A percentile compares a stretch with the other conserved stretches of the same genome.
These are phyloP conservation scores for Entamoeba dispar DNA, from an alignment of 208 protist species.

Conservation along the genomic window DNA sequence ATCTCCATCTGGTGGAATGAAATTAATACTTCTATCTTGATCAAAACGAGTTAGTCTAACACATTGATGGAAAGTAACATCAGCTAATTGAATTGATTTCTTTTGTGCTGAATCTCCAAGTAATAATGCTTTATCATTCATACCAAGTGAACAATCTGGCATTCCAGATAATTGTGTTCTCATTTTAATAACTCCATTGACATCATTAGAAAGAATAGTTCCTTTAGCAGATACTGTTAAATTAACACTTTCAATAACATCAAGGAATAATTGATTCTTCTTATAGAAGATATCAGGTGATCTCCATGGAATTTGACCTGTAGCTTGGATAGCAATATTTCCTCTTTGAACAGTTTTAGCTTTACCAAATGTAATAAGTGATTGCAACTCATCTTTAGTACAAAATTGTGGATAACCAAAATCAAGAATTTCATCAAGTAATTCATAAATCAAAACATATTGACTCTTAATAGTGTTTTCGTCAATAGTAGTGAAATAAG, in stretches of 20 bases:
- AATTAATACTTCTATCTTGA: constrained; percentile 64
- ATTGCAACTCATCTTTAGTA: constrained; percentile 48
- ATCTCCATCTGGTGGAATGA: constrained; percentile 69
- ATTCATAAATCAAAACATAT: constrained; percentile 76
- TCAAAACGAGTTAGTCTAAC: constrained; percentile 67
- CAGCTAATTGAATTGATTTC: background rate
- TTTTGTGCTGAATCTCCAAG: constrained; percentile 34
- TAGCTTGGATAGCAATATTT: constrained; percentile 38
- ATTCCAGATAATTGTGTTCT: constrained; percentile 57
- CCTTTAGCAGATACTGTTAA: constrained; percentile 44
- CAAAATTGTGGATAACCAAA: constrained; percentile 65
- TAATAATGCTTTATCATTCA: constrained; percentile 64
- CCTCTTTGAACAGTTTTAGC: constrained; percentile 3
- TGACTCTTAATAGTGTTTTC: constrained; percentile 59
- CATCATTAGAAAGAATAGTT: constrained; percentile 54
- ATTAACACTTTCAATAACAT: constrained; percentile 70
- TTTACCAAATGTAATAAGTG: constrained; percentile 18
- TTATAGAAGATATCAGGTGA: constrained; percentile 52
- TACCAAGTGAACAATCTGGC: constrained; percentile 63
- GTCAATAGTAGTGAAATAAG: constrained; percentile 55
- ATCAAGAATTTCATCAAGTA: constrained; percentile 79
- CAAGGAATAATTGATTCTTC: constrained; percentile 70
- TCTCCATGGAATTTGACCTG: constrained; percentile 52
- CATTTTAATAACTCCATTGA: constrained; percentile 61
- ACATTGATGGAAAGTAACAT: constrained; percentile 64